A percentile compares a stretch with the other conserved stretches of the same genome.
Evolutionary conservation across 2,329 filamentous ascomycete species (phyloP).

Genomic region (Pseudocercospora eumusae): DNA sequence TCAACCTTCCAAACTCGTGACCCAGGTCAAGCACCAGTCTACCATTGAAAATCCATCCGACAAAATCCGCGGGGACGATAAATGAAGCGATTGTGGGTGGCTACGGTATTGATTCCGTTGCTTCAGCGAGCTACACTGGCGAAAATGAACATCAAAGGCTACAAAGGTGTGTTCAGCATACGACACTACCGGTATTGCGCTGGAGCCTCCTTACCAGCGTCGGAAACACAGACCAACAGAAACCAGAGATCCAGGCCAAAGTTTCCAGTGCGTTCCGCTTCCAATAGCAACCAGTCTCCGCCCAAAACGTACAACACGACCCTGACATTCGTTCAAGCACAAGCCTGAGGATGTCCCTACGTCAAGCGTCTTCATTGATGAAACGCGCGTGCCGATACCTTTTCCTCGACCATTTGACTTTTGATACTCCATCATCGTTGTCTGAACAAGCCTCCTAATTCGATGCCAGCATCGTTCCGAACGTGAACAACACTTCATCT

Average conservation of each 20-base stretch:
- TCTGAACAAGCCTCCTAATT: neutral
- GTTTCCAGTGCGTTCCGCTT: neutral
- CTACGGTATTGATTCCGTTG: neutral
- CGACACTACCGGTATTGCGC: too few species aligned
- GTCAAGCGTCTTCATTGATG: neutral
- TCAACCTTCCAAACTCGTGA: neutral
- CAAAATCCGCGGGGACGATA: neutral
- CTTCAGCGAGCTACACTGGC: neutral
- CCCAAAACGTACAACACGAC: neutral
- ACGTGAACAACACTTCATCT: neutral
- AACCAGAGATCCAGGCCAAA: neutral
- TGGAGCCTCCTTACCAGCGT: neutral
- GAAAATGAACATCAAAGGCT: neutral
- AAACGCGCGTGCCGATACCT: neutral
- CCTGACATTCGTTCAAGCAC: neutral
- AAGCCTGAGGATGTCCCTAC: slow-evolving; percentile 1
- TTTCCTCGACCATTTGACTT: neutral
- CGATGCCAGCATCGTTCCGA: neutral
- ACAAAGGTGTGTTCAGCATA: too few species aligned
- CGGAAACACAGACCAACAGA: neutral
- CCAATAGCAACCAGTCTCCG: neutral
- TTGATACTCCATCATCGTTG: neutral
- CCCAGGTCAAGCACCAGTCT: neutral
- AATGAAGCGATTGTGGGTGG: neutral
- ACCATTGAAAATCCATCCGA: neutral